A percentile compares a stretch with the other conserved stretches of the same genome.
These are phyloP conservation scores for Heterobasidion parviporum DNA, from an alignment of 1,284 basidiomycete genomes.

Conservation along the genomic window DNA sequence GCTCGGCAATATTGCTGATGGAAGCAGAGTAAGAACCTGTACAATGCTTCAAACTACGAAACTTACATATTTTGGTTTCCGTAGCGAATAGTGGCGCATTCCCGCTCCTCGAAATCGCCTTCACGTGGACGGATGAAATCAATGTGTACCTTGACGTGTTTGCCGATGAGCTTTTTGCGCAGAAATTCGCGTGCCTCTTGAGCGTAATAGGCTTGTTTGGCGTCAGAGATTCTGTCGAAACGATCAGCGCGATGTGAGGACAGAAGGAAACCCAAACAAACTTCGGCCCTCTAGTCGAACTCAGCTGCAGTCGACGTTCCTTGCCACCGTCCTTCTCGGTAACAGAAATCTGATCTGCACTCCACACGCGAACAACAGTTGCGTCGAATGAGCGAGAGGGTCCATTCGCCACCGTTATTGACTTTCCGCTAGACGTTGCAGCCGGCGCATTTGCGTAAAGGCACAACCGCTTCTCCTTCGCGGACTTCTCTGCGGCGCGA, in stretches of 20 bases:
- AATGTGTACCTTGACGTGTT: slow-evolving; percentile 75
- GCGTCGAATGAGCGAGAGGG: slow-evolving; percentile 67
- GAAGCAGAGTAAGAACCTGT: not conserved
- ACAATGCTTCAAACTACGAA: slow-evolving; percentile 3
- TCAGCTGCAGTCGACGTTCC: slow-evolving; percentile 83
- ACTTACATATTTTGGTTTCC: slow-evolving; percentile 70
- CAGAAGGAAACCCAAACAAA: slow-evolving; percentile 24
- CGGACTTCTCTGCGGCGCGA: slow-evolving; percentile 76
- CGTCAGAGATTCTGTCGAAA: slow-evolving; percentile 62
- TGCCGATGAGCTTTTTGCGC: slow-evolving; percentile 86
- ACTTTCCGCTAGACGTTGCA: slow-evolving; percentile 28
- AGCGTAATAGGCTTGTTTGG: slow-evolving; percentile 84
- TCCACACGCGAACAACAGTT: slow-evolving; percentile 84
- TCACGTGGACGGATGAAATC: slow-evolving; percentile 92
- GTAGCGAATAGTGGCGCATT: slow-evolving; percentile 83
- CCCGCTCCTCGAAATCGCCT: slow-evolving; percentile 88
- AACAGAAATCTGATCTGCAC: slow-evolving; percentile 85
- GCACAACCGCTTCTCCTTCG: slow-evolving; percentile 76
- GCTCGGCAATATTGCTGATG: slow-evolving; percentile 83
- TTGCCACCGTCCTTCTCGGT: slow-evolving; percentile 65
- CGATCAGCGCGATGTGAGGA: too few relatives aligned
- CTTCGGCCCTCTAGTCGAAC: slow-evolving; percentile 86
- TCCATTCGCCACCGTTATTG: slow-evolving; percentile 36
- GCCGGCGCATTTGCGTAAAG: slow-evolving; percentile 64
- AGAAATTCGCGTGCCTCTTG: slow-evolving; percentile 90